Percentiles rank a stretch among this genome's conserved stretches.
These are phyloP conservation scores for Leucogyrophana mollusca DNA, from an alignment of 768 basidiomycete species.

Conservation along the genomic window DNA sequence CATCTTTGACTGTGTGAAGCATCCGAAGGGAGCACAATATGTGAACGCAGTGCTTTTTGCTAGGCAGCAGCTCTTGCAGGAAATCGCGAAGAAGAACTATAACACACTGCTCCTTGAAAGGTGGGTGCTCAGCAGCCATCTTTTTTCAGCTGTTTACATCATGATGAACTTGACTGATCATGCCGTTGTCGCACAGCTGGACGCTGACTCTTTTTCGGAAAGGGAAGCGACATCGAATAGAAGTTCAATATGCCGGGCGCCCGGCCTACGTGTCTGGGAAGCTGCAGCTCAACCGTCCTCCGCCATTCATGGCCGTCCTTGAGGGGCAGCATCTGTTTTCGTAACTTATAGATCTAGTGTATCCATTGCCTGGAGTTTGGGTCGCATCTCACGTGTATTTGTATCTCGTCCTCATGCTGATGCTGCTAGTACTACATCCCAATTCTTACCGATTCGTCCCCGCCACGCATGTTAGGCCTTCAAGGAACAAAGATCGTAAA, in stretches of 20 bases:
- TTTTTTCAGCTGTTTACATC: constrained; percentile 1
- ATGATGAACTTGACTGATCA: constrained; percentile 1
- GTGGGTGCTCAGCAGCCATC: no score
- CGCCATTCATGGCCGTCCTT: constrained; percentile 70
- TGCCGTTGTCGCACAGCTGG: constrained; percentile 48
- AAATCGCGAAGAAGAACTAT: constrained; percentile 52
- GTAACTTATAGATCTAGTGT: constrained; percentile 30
- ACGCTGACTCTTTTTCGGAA: constrained; percentile 61
- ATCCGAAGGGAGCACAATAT: constrained; percentile 45
- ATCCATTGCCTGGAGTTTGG: constrained; percentile 9
- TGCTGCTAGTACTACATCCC: no score
- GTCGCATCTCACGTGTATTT: constrained; percentile 23
- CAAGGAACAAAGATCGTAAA: no score
- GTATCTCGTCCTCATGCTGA: constrained; percentile 29
- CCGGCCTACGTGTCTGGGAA: constrained; percentile 58
- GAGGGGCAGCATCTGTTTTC: constrained; percentile 32
- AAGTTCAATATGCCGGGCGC: constrained; percentile 68
- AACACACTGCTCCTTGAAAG: constrained; percentile 70
- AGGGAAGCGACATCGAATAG: constrained; percentile 60
- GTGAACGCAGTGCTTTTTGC: constrained; percentile 59
- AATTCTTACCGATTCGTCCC: no score
- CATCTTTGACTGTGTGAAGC: constrained; percentile 55
- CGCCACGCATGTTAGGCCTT: no score
- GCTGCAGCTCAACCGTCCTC: constrained; percentile 42
- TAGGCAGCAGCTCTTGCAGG: constrained; percentile 59